Evolutionary conservation across 2,329 filamentous ascomycete species (phyloP).

Genomic region (Neopestalotiopsis clavispora): DNA sequence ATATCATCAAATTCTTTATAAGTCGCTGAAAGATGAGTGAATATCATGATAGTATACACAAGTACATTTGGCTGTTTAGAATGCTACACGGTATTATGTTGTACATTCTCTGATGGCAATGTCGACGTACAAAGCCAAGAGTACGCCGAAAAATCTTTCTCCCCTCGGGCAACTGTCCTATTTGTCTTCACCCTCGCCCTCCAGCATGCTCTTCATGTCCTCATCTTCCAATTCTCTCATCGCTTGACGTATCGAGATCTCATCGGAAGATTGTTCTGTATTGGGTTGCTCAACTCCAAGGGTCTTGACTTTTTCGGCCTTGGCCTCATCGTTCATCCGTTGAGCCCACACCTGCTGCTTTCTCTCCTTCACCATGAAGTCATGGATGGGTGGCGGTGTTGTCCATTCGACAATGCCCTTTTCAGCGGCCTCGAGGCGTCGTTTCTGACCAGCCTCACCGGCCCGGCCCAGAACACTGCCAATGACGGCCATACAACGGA

Average conservation of each 20-base stretch:
- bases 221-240: slow-evolving; percentile 5
- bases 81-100: slow-evolving; percentile 4
- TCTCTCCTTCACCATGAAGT: slow-evolving; percentile 42
- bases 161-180: not conserved
- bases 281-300: not conserved
- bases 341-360: slow-evolving; percentile 2
- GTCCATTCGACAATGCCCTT: slow-evolving; percentile 68
- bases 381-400: slow-evolving; percentile 48
- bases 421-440: slow-evolving; percentile 66
- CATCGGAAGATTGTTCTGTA: not conserved
- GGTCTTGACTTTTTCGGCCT: not conserved
- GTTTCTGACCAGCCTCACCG: slow-evolving; percentile 75
- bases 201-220: not conserved
- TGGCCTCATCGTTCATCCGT: slow-evolving; percentile 1
- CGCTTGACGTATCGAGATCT: not conserved
- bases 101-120: not conserved
- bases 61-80: not conserved
- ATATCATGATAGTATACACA: slow-evolving; percentile 13
- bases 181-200: not conserved
- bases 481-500: slow-evolving; percentile 81
- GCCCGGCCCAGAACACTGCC: slow-evolving; percentile 85
- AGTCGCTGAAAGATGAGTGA: not conserved
- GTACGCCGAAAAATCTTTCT: not conserved
- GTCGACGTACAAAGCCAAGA: not conserved
- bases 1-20: not conserved